Evolutionary conservation across 176 grass and related monocot genomes (phyloP), one percentile per base, ranked within the genome.

Genomic region (Oryza meridionalis): DNA sequence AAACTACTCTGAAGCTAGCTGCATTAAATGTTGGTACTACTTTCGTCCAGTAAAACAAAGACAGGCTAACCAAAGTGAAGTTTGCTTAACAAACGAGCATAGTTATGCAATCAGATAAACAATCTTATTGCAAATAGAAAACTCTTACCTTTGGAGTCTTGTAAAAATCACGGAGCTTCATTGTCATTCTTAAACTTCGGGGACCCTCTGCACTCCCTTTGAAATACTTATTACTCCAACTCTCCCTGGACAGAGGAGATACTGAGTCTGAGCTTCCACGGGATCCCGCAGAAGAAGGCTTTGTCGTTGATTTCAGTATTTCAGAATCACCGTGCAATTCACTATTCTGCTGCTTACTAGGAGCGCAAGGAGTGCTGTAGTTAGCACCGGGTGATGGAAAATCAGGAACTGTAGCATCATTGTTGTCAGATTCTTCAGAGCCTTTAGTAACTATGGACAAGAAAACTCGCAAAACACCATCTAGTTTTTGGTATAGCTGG

Each of bases 401-500:
- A 44, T 90, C 90, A 0, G 22, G 82, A 61, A 85, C 46, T 5
- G 58, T 9, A 64, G 70, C 22, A 69, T 94, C 90, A 83, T 88
- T 86, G 65, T 40, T 89, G 31, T 94, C 96, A 65, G 79, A 37
- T 77, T 97, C 86, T 89, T 90, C 90, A 6, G 91, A 84, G 65
- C 73, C 91, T 82, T 93, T 98, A 67, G 73, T 90, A 81, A 92
- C 90, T 83, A 95, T 90, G 70, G 87, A 90, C 26, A 87, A 85
- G 79, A 92, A 98, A 73, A 91, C 80, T 84, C 96, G 85, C 50
- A 95, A 78, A 80, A 94, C 80, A 29, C 91, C 89, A 81, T 98
- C 96, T 66, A 98, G 45, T 81, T 98, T 98, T 80, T 95, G 93
- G 83, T 95, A 98, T 44, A 98, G 91, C 4, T 94, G 82, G 75